These are phyloP conservation scores for Aurantiochytrium sp. DNA, from an alignment of 108 stramenopile genomes.

Conservation along the genomic window DNA sequence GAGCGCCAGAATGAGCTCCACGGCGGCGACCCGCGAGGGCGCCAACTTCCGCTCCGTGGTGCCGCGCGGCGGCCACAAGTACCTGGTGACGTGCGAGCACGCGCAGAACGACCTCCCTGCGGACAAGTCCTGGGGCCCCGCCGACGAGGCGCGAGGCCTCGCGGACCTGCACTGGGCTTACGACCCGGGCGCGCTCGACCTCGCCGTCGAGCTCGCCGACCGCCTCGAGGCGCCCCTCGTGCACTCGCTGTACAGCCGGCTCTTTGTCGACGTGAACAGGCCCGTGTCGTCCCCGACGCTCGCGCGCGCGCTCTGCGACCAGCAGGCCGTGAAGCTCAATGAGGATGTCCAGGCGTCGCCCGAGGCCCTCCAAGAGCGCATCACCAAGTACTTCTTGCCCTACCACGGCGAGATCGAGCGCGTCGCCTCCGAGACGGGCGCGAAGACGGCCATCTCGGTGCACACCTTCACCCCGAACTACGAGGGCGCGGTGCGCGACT, in stretches of 20 bases:
- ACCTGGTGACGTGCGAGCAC: slow-evolving; percentile 1
- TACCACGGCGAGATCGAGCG: neutral
- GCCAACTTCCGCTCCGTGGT: neutral
- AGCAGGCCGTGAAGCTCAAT: neutral
- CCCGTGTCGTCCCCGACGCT: neutral
- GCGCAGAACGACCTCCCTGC: neutral
- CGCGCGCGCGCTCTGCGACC: neutral
- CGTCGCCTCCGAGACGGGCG: neutral
- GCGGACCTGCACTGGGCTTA: neutral
- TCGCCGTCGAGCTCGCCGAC: neutral
- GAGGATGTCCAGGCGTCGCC: neutral
- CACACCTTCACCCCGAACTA: slow-evolving; percentile 14
- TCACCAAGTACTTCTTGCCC: neutral
- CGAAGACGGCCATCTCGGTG: neutral
- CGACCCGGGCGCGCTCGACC: slow-evolving; percentile 5
- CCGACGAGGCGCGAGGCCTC: neutral
- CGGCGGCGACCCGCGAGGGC: neutral
- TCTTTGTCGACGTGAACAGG: neutral
- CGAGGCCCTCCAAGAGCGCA: neutral
- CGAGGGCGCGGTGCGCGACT: neutral
- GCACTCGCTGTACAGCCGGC: neutral
- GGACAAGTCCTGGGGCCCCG: neutral
- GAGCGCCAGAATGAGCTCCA: neutral
- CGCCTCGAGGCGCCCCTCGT: neutral
- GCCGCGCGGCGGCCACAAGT: neutral